These are phyloP conservation scores for Cordyceps cicadae DNA, from an alignment of 2,329 filamentous ascomycete species.

Conservation along the genomic window DNA sequence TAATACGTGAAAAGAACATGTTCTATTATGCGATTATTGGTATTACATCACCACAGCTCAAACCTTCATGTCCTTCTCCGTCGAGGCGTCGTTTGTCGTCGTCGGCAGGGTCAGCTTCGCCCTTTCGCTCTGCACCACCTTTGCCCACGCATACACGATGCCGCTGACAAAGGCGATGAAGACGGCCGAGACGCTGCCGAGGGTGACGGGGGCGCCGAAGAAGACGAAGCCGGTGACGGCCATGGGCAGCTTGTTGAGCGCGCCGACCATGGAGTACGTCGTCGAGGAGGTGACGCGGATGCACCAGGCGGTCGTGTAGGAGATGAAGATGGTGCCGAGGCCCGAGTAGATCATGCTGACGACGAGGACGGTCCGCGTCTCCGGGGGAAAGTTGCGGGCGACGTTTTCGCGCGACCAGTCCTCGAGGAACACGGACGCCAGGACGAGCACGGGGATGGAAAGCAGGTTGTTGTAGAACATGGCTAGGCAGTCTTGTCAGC, in stretches of 20 bases:
- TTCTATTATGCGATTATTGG: no score
- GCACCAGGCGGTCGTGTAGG: slow-evolving; percentile 99
- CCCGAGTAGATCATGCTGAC: slow-evolving; percentile 91
- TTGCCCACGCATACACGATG: slow-evolving; percentile 64
- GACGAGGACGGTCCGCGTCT: slow-evolving; percentile 69
- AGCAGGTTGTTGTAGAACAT: slow-evolving; percentile 99
- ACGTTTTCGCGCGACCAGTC: slow-evolving; percentile 89
- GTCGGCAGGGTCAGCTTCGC: slow-evolving; percentile 60
- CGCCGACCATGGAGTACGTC: slow-evolving; percentile 97
- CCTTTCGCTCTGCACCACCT: slow-evolving; percentile 62
- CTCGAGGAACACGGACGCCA: slow-evolving; percentile 74
- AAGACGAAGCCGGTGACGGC: slow-evolving; percentile 88
- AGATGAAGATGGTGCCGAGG: slow-evolving; percentile 90
- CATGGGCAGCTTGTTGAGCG: slow-evolving; percentile 95
- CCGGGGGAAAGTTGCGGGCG: slow-evolving; percentile 77
- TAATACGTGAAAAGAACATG: neutral
- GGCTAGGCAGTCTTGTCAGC: slow-evolving; percentile 48
- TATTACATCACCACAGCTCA: neutral
- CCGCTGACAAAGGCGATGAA: slow-evolving; percentile 85
- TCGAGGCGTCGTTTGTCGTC: slow-evolving; percentile 37
- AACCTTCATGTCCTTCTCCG: slow-evolving; percentile 4
- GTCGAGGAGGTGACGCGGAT: slow-evolving; percentile 95
- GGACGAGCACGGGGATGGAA: slow-evolving; percentile 82
- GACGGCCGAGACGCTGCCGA: slow-evolving; percentile 88
- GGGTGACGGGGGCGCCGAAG: slow-evolving; percentile 87